Percentiles rank a stretch among this genome's conserved stretches.
Conservation (phyloP, 2,329 filamentous ascomycete genomes). For the Helotiales sp. region DNA sequence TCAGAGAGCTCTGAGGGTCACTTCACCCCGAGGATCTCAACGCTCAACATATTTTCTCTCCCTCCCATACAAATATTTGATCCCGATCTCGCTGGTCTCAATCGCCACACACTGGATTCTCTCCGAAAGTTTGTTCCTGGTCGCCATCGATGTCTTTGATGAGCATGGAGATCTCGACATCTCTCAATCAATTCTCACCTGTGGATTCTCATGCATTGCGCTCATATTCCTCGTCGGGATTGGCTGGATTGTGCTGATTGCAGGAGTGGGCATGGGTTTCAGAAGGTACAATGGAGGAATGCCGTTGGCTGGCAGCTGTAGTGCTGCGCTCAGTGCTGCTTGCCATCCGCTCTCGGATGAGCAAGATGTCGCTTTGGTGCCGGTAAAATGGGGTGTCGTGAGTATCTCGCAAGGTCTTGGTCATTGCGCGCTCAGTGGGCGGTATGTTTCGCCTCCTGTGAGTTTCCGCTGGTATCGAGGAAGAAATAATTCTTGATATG, state of each 20-base stretch:
- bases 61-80: constrained; percentile 45
- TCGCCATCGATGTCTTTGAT: constrained; percentile 38
- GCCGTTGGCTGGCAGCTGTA: constrained; percentile 32
- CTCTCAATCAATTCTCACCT: constrained; percentile 27
- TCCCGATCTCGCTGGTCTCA: constrained; percentile 32
- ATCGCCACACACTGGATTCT: constrained; percentile 48
- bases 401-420: constrained; percentile 23
- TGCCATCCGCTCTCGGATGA: constrained; percentile 30
- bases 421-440: constrained; percentile 31
- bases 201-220: constrained; percentile 37
- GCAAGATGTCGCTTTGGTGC: constrained; percentile 16
- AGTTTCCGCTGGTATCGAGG: constrained; percentile 20
- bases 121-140: constrained; percentile 47
- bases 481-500: background rate
- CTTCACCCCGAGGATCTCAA: constrained; percentile 40
- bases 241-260: constrained; percentile 25
- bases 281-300: constrained; percentile 25
- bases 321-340: constrained; percentile 31
- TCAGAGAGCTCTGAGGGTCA: constrained; percentile 45
- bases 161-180: constrained; percentile 19
- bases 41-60: constrained; percentile 45
- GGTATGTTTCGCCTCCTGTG: constrained; percentile 28
- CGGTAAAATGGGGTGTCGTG: constrained; percentile 31
- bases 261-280: constrained; percentile 23
- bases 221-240: constrained; percentile 30